Base-by-base conservation (phyloP, 1,139 yeast genomes). In the Tardiomyces depauwii region DNA sequence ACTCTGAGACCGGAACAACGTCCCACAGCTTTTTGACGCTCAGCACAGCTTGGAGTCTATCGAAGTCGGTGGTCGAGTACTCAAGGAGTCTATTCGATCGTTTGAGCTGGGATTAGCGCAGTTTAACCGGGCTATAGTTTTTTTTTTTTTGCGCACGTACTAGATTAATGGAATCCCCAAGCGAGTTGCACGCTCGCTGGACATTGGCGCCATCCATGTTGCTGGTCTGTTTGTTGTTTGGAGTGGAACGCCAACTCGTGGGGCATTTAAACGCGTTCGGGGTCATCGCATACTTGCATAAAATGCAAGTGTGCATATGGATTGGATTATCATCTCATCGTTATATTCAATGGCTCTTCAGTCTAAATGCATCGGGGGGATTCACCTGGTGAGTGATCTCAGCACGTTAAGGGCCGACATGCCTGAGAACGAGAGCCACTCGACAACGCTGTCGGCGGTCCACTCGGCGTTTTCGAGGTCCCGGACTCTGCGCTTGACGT, bases 391-490 rank as follows among this genome's bases (percentile, higher is more conserved):
- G 28, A 59, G 47, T 2, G 89, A 78, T 62, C 76, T 81, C 48
- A 82, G 67, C 57, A 88, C 71, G 61, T 87, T 89, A 41, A 80
- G 70, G 18, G 78, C 63, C 40, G 83, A 76, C 47, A 81, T 72
- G 6, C 82, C 78, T 51, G 83, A 82, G 65, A 86, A 88, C 53
- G 78, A 64, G 5, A 77, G 63, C 85, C 94, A 88, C 62, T 88
- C 89, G 53, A 80, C 83, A 12, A 78, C 70, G 49, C 77, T 74
- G 51, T 71, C 74, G 59, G 82, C 81, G 4, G 78, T 74, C 43
- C 70, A 67, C 14, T 88, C 94, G 46, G 79, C 62, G 1, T 61
- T 64, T 50, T 73, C 73, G 41, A 83, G 68, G 28, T 72, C 74
- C n/a, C 65, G 60, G 18, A 91, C 68, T 54, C 81, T 77, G 43